Percentiles rank a stretch among this genome's conserved stretches.
Conservation (phyloP, 192 early-diverging fungal species). For the Coemansia sp. region DNA sequence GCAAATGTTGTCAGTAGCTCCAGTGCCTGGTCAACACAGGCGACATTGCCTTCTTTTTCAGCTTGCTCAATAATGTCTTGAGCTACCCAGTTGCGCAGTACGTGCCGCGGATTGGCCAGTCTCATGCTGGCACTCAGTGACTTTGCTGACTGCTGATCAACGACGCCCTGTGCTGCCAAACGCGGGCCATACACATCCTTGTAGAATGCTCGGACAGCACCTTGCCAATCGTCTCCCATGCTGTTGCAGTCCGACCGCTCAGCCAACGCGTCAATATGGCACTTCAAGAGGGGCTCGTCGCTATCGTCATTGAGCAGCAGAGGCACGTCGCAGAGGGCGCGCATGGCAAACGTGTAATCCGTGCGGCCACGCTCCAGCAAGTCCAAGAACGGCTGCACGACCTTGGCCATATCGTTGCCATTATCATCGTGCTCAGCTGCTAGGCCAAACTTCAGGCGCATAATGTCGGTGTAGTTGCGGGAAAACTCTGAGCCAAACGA, state of each 20-base stretch:
- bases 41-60: constrained; percentile 41
- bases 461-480: constrained; percentile 57
- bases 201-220: constrained; percentile 32
- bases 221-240: neutral
- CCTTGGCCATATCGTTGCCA: constrained; percentile 58
- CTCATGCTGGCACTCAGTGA: constrained; percentile 59
- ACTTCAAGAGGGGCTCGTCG: constrained; percentile 12
- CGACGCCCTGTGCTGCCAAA: constrained; percentile 42
- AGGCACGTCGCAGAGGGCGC: constrained; percentile 63
- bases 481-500: constrained; percentile 56
- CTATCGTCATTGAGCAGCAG: constrained; percentile 24
- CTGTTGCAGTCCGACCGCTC: neutral
- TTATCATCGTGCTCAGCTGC: neutral
- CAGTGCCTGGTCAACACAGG: constrained; percentile 39
- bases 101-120: constrained; percentile 72
- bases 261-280: constrained; percentile 14
- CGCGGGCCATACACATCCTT: constrained; percentile 61
- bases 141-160: constrained; percentile 4
- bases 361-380: constrained; percentile 64
- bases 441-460: constrained; percentile 68
- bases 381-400: constrained; percentile 70
- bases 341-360: constrained; percentile 80
- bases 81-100: constrained; percentile 80
- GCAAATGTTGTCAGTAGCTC: constrained; percentile 59
- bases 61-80: constrained; percentile 64